Percentiles rank a stretch among this genome's conserved stretches.
phyloP scores from a whole-genome alignment of 371 early-diverging fungal genomes.

The Lichtheimia ramosa region DNA sequence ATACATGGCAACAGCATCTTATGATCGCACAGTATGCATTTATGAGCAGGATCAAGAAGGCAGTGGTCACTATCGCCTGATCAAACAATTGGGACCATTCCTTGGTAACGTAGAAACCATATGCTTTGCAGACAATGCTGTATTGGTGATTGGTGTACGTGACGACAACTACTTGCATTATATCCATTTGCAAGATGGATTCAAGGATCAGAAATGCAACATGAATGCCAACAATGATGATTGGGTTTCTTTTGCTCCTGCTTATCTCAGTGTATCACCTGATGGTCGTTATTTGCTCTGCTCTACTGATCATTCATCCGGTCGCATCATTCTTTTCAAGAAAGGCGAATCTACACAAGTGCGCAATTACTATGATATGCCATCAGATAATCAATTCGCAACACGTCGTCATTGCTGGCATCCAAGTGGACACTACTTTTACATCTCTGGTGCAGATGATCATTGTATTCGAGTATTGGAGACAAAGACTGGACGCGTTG shows the following conservation, averaged over 20 bases:
- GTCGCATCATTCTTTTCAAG: conserved; percentile 69
- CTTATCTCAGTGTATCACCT: conserved; percentile 60
- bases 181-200: conserved; percentile 44
- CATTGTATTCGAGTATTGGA: conserved; percentile 59
- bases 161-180: conserved; percentile 78
- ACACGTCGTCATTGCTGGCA: conserved; percentile 65
- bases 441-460: conserved; percentile 68
- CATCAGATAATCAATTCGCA: conserved; percentile 57
- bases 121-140: conserved; percentile 44
- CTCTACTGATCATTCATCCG: conserved; percentile 71
- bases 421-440: conserved; percentile 65
- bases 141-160: conserved; percentile 62
- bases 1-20: conserved; percentile 65
- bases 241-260: conserved; percentile 82
- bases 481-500: conserved; percentile 52
- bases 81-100: conserved; percentile 45
- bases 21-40: conserved; percentile 68
- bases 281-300: conserved; percentile 61
- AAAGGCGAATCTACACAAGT: conserved; percentile 48
- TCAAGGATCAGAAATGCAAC: conserved; percentile 47
- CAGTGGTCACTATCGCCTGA: conserved; percentile 14
- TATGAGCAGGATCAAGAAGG: conserved; percentile 33
- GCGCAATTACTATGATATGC: conserved; percentile 66
- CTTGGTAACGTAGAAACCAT: conserved; percentile 63
- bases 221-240: conserved; percentile 81